Conservation (phyloP, 495 filamentous ascomycete genomes). For the Penicillium parvum region DNA sequence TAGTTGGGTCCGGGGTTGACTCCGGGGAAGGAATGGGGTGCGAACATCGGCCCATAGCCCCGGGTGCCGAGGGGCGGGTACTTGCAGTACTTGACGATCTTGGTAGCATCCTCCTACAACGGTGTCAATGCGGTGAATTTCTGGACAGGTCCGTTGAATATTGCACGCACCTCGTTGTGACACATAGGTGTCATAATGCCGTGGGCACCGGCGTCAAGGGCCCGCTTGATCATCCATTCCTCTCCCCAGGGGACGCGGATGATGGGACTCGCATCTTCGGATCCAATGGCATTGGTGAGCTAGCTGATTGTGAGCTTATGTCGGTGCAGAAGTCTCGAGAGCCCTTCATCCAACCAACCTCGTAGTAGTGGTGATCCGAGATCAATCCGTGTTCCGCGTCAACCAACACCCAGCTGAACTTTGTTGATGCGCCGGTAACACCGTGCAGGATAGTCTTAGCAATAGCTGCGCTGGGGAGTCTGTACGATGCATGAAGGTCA, state of each 20-base stretch:
- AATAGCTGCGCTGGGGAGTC: constrained; percentile 31
- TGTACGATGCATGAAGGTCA: constrained; percentile 2
- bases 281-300: constrained; percentile 52
- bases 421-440: constrained; percentile 19
- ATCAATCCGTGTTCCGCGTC: constrained; percentile 79
- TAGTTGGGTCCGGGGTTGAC: constrained; percentile 34
- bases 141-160: neutral
- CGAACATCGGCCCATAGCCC: constrained; percentile 64
- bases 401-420: constrained; percentile 64
- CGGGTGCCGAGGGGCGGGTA: constrained; percentile 62
- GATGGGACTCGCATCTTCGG: constrained; percentile 61
- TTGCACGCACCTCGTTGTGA: constrained; percentile 29
- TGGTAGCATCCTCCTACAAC: constrained; percentile 52
- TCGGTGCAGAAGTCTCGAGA: too few species aligned
- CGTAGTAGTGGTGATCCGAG: constrained; percentile 34
- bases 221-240: constrained; percentile 72
- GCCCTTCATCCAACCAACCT: constrained; percentile 23
- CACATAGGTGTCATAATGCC: constrained; percentile 50
- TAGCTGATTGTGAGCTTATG: constrained; percentile 1
- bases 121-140: too few species aligned
- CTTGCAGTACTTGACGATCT: constrained; percentile 56
- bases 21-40: constrained; percentile 36
- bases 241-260: constrained; percentile 63
- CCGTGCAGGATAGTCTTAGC: constrained; percentile 36
- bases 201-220: constrained; percentile 65